A percentile compares a stretch with the other conserved stretches of the same genome.
phyloP scores from a whole-genome alignment of 192 early-diverging fungal species.

The Ambispora gerdemannii region DNA sequence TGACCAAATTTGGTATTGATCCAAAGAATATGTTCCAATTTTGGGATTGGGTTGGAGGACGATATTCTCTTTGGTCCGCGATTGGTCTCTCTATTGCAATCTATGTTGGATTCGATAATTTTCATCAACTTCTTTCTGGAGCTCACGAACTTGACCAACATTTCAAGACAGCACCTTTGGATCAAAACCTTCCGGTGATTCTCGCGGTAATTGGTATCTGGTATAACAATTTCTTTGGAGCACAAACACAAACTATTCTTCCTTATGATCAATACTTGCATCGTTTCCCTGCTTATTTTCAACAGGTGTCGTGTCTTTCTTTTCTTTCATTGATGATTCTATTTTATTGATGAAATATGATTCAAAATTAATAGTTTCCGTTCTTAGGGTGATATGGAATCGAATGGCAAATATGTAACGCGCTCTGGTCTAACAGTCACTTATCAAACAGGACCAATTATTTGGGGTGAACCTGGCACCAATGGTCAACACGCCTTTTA shows the following conservation, averaged over 20 bases:
- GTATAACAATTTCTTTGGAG: constrained; percentile 99
- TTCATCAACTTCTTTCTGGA: constrained; percentile 82
- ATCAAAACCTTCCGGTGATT: constrained; percentile 91
- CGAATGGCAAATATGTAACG: constrained; percentile 93
- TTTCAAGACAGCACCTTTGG: constrained; percentile 86
- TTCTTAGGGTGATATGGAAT: constrained; percentile 99
- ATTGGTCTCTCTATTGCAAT: constrained; percentile 97
- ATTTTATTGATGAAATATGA: not conserved
- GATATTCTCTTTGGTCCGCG: constrained; percentile 99
- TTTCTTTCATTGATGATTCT: not conserved
- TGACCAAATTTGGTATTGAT: constrained; percentile 90
- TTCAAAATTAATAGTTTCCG: not conserved
- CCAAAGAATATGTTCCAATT: constrained; percentile 99
- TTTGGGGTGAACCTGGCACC: constrained; percentile 99
- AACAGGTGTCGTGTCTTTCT: constrained; percentile 58
- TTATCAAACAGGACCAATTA: constrained; percentile 92
- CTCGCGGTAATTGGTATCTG: constrained; percentile 87
- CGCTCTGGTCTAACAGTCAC: constrained; percentile 76
- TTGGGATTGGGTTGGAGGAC: constrained; percentile 99
- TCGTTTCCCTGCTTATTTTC: constrained; percentile 98
- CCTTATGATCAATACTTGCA: constrained; percentile 99
- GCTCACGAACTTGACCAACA: constrained; percentile 97
- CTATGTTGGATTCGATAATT: constrained; percentile 94
- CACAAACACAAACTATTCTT: constrained; percentile 89
- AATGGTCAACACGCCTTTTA: constrained; percentile 99